phyloP scores from a whole-genome alignment of 306 rosid genomes.

The Quercus ilex region DNA sequence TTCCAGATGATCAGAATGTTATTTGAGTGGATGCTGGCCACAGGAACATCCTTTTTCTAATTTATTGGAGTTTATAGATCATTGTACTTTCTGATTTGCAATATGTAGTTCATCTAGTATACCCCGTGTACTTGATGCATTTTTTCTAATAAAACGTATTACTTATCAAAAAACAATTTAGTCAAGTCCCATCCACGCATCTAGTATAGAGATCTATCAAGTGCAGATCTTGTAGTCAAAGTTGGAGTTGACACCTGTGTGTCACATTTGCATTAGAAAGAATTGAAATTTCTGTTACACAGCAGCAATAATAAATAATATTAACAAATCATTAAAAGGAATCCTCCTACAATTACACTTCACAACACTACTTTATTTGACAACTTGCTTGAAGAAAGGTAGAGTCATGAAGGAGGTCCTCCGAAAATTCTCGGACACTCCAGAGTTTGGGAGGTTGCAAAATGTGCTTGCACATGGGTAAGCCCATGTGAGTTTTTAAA shows the following conservation, averaged over 20 bases:
- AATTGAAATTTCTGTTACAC: not conserved
- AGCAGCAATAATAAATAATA: not conserved
- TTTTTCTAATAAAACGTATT: too few relatives aligned
- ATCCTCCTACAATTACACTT: not conserved
- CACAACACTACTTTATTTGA: not conserved
- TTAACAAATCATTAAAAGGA: not conserved
- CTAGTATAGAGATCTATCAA: not conserved
- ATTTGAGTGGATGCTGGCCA: too few relatives aligned
- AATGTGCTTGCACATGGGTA: not conserved
- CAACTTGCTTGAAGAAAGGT: not conserved
- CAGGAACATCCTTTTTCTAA: too few relatives aligned
- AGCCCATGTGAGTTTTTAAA: not conserved
- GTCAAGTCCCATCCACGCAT: not conserved
- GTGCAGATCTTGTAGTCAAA: not conserved
- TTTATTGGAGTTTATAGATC: too few relatives aligned
- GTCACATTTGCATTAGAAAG: not conserved
- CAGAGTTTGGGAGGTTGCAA: not conserved
- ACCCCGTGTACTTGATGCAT: too few relatives aligned
- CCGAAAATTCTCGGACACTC: not conserved
- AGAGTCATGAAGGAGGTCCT: not conserved
- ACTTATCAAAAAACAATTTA: not conserved
- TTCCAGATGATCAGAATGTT: too few relatives aligned
- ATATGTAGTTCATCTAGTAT: too few relatives aligned
- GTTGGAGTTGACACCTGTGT: too few relatives aligned
- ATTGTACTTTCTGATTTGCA: too few relatives aligned